These are phyloP conservation scores for Leccinum boreale DNA, from an alignment of 768 basidiomycete genomes.

Conservation along the genomic window DNA sequence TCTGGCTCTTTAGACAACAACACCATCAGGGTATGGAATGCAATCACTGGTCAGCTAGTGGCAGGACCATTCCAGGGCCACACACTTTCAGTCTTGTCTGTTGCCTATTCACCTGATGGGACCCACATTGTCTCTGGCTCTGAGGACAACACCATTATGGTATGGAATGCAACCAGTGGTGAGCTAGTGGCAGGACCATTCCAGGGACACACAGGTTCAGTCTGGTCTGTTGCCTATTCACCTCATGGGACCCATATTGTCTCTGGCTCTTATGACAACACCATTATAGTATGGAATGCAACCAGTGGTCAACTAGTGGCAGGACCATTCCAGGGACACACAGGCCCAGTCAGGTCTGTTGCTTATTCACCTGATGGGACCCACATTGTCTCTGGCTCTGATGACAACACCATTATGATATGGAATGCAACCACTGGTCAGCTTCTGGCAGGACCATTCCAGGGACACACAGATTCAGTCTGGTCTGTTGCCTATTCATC, in stretches of 20 bases:
- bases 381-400: too few species aligned
- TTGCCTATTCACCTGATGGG: background rate
- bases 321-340: too few species aligned
- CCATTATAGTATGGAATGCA: background rate
- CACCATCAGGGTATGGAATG: background rate
- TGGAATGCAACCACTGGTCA: background rate
- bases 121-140: background rate
- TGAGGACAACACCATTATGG: background rate
- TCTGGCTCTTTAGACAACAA: background rate
- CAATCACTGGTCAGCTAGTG: background rate
- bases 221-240: too few species aligned
- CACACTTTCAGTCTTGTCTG: background rate
- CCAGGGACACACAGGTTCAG: too few species aligned
- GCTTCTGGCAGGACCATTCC: too few species aligned
- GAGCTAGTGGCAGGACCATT: background rate
- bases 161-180: background rate
- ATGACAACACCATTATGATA: background rate
- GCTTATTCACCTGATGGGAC: too few species aligned
- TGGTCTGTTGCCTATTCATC: too few species aligned
- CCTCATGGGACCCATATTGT: too few species aligned
- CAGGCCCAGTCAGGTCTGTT: too few species aligned
- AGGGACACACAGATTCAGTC: too few species aligned
- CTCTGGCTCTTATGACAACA: too few species aligned
- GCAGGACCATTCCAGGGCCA: background rate
- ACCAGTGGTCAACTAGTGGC: background rate